Evolutionary conservation across 1,139 yeast genomes (phyloP), one percentile per base, ranked within the genome.

Genomic region (Pichia sp.): DNA sequence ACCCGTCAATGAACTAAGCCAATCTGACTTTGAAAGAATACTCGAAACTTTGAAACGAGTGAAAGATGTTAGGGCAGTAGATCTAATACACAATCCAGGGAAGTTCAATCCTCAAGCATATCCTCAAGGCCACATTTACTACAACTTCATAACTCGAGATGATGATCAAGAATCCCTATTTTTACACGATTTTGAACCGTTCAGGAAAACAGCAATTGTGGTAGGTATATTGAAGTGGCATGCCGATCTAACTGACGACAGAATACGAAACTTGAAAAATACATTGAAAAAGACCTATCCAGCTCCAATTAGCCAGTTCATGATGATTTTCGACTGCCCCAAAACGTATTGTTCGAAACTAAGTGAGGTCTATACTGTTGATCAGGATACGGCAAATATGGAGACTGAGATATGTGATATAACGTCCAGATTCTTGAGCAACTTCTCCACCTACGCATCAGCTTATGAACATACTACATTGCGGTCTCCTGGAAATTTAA

Each of bases 111-210:
- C 98, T 1, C 93, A 85, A 64, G 84, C 86, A 0, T 88, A 81
- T 64, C 97, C 97, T 1, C 78, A 79, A 51, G 98, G 98, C 0
- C 73, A 85, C 52, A 70, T 89, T 0, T 67, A 82, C n/a, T 86
- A 79, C 62, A 85, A 85, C 55, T 82, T 83, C 60, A 71, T 69
- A 23, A 70, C 80, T 0, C 63, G 77, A 1, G 68, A 73, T 36
- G 78, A 79, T 11, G 89, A 85, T 56, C 74, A 76, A 29, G 88
- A 84, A 52, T 74, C 78, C 26, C 71, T 83, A 10, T 85, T 87
- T 57, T 73, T 92, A 54, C 89, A 87, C 62, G 97, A 92, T 69
- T 83, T 92, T 61, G 98, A 93, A 69, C 96, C 97, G 1, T 89
- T 79, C 69, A 72, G 98, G 52, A 90, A 90, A 67, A 79, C 84